Evolutionary conservation across 495 filamentous ascomycete genomes (phyloP).

Genomic region (Talaromyces liani): DNA sequence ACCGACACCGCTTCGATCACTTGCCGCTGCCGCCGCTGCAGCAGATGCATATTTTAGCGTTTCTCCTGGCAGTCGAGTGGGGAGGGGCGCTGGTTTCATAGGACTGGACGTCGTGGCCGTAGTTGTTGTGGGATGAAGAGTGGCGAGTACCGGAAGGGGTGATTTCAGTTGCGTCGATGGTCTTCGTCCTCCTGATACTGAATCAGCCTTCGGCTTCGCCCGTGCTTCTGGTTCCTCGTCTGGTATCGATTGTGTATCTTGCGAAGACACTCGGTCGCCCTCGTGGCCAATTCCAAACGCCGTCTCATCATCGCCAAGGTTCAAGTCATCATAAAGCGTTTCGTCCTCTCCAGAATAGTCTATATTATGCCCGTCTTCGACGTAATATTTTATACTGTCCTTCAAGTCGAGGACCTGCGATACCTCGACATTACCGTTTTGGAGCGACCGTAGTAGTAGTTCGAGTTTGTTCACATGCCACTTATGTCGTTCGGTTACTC

Average conservation of each 20-base stretch:
- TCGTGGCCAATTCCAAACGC: constrained; percentile 76
- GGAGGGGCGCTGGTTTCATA: constrained; percentile 89
- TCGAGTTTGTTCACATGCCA: constrained; percentile 93
- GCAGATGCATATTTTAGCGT: constrained; percentile 95
- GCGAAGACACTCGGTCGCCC: constrained; percentile 81
- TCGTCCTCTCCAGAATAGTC: constrained; percentile 87
- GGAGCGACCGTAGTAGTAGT: constrained; percentile 77
- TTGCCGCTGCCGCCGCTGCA: constrained; percentile 88
- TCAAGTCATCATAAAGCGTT: constrained; percentile 88
- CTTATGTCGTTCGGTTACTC: constrained; percentile 84
- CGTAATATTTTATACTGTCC: constrained; percentile 91
- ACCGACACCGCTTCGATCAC: constrained; percentile 80
- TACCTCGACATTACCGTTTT: constrained; percentile 84
- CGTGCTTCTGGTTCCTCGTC: constrained; percentile 70
- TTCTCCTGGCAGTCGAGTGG: constrained; percentile 77
- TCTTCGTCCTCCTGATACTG: constrained; percentile 53
- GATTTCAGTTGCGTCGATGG: constrained; percentile 91
- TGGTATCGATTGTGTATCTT: constrained; percentile 88
- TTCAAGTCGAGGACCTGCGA: constrained; percentile 80
- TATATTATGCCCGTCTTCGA: constrained; percentile 76
- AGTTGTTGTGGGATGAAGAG: constrained; percentile 45
- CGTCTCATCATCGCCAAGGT: constrained; percentile 83
- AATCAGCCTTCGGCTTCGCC: constrained; percentile 35
- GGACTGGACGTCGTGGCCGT: constrained; percentile 56
- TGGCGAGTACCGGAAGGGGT: constrained; percentile 82